phyloP scores from a whole-genome alignment of 2,329 filamentous ascomycete species.

The Bipolaris cookei region DNA sequence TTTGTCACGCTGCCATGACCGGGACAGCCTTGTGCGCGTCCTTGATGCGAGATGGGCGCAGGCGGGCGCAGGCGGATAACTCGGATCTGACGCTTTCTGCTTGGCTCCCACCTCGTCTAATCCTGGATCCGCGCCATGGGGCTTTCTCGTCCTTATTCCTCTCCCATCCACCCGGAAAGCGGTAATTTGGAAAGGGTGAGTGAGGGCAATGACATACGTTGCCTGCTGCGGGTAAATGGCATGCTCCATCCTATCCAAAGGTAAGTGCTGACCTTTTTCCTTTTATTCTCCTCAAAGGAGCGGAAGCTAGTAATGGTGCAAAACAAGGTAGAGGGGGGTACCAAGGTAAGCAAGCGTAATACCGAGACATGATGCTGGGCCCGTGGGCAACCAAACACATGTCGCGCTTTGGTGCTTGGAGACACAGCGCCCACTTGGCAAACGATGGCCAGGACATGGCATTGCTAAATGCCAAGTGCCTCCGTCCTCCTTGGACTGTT shows the following conservation, averaged over 20 bases:
- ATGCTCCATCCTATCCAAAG: too few relatives aligned
- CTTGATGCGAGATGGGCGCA: background rate
- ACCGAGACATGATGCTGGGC: background rate
- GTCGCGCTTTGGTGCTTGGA: background rate
- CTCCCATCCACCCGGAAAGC: background rate
- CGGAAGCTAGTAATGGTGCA: background rate
- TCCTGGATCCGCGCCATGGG: background rate
- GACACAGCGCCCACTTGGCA: constrained; percentile 8
- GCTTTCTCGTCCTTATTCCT: background rate
- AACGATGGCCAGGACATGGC: constrained; percentile 1
- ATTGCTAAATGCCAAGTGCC: constrained; percentile 5
- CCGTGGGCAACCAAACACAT: background rate
- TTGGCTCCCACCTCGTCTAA: background rate
- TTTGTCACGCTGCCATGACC: constrained; percentile 1
- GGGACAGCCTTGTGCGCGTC: background rate
- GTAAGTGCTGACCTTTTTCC: too few relatives aligned
- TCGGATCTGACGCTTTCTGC: background rate
- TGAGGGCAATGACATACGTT: too few relatives aligned
- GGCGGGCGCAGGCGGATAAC: background rate
- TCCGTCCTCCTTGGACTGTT: background rate
- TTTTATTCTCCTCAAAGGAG: too few relatives aligned
- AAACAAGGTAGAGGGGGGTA: too few relatives aligned
- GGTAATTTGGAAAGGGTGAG: too few relatives aligned
- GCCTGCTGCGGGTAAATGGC: background rate
- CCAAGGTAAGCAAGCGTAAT: background rate